These are phyloP conservation scores for Shiraia sp. DNA, from an alignment of 2,329 filamentous ascomycete species.

Conservation along the genomic window DNA sequence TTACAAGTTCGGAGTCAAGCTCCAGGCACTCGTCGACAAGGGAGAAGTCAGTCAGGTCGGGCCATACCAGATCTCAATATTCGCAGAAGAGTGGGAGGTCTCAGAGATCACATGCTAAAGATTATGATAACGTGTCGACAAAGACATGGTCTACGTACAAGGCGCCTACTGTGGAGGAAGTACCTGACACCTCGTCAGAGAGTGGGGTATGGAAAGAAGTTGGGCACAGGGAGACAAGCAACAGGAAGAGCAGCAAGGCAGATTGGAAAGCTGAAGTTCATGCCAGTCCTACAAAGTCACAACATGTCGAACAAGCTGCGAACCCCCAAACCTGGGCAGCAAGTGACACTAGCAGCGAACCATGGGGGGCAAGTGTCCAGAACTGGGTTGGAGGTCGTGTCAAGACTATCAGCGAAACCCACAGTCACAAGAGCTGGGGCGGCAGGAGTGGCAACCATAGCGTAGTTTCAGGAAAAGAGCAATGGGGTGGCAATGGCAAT, in stretches of 20 bases:
- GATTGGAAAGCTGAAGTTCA: no score
- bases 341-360: not conserved
- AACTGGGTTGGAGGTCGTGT: slow-evolving; percentile 1
- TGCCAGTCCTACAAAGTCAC: not conserved
- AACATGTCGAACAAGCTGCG: not conserved
- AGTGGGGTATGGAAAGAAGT: not conserved
- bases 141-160: slow-evolving; percentile 24
- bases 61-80: not conserved
- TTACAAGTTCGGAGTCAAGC: not conserved
- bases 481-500: not conserved
- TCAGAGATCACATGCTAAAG: not conserved
- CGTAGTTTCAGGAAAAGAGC: not conserved
- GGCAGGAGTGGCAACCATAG: not conserved
- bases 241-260: not conserved
- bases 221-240: not conserved
- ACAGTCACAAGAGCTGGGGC: not conserved
- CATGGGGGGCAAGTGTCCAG: not conserved
- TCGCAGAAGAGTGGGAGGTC: slow-evolving; percentile 1
- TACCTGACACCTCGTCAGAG: slow-evolving; percentile 11
- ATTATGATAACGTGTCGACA: slow-evolving; percentile 5
- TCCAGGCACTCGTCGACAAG: slow-evolving; percentile 1
- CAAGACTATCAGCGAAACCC: slow-evolving; percentile 3
- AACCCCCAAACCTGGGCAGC: not conserved
- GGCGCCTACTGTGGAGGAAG: slow-evolving; percentile 27
- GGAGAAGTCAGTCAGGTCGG: not conserved